These are phyloP conservation scores for Camelina sativa DNA, from an alignment of 345 rosid genomes.

Conservation along the genomic window DNA sequence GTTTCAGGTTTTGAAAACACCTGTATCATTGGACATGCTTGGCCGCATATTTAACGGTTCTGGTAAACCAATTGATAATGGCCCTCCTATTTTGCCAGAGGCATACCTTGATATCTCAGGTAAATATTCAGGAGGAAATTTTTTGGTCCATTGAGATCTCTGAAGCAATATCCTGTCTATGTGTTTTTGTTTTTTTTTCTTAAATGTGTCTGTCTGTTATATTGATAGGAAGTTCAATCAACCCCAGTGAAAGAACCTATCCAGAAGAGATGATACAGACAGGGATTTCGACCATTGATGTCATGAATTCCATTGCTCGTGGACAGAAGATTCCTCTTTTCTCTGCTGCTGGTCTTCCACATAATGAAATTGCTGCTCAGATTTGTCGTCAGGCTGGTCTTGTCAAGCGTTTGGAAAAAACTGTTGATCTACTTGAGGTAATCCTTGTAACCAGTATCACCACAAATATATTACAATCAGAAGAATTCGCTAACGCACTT, in stretches of 20 bases:
- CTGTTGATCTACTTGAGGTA: conserved; percentile 81
- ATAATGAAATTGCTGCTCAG: conserved; percentile 98
- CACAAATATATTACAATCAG: background rate
- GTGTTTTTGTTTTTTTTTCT: background rate
- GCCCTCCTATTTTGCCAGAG: conserved; percentile 94
- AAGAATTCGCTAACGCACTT: background rate
- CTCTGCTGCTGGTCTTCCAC: conserved; percentile 99
- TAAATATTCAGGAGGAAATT: background rate
- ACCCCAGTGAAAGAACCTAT: conserved; percentile 98
- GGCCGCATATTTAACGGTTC: conserved; percentile 98
- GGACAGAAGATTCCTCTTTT: conserved; percentile 98
- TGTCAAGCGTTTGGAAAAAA: conserved; percentile 91
- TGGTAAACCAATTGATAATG: conserved; percentile 97
- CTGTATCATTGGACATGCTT: conserved; percentile 96
- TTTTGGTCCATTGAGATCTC: background rate
- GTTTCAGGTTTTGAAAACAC: conserved; percentile 86
- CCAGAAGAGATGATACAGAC: conserved; percentile 99
- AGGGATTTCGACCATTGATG: conserved; percentile 97
- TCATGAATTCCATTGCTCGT: conserved; percentile 97
- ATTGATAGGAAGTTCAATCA: conserved; percentile 84
- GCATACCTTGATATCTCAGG: conserved; percentile 98
- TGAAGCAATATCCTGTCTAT: background rate
- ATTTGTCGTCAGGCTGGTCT: conserved; percentile 99
- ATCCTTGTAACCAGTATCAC: background rate
- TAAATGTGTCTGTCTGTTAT: background rate